Conservation (phyloP, 768 basidiomycete genomes). For the Pleurotus ostreatus region DNA sequence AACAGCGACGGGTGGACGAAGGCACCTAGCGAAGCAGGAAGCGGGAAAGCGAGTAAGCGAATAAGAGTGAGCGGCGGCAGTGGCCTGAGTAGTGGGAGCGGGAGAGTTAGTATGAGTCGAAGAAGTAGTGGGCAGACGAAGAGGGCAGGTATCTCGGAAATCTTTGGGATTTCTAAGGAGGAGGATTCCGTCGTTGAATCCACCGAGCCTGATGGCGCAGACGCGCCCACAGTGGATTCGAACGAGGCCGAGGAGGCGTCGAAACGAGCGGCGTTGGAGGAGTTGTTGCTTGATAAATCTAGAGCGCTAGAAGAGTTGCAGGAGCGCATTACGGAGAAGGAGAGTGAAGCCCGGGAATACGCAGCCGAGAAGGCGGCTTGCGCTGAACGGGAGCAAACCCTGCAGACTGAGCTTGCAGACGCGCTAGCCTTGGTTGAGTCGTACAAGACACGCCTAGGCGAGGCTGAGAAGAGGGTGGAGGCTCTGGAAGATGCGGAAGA, state of each 20-base stretch:
- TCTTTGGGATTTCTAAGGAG: not conserved
- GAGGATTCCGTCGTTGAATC: too few species aligned
- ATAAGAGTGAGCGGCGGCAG: not conserved
- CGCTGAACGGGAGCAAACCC: not conserved
- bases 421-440: slow-evolving; percentile 12
- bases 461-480: slow-evolving; percentile 18
- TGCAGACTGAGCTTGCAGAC: slow-evolving; percentile 10
- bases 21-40: not conserved
- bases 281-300: not conserved
- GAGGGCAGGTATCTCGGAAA: not conserved
- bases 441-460: slow-evolving; percentile 16
- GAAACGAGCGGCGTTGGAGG: not conserved
- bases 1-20: not conserved
- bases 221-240: not conserved
- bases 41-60: not conserved
- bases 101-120: not conserved
- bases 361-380: not conserved
- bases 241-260: not conserved
- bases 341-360: not conserved
- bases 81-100: not conserved
- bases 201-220: too few species aligned
- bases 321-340: not conserved
- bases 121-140: not conserved
- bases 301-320: not conserved
- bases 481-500: slow-evolving; percentile 14